Conservation (phyloP, 148 eudicot genomes). For the Diospyros lotus region DNA sequence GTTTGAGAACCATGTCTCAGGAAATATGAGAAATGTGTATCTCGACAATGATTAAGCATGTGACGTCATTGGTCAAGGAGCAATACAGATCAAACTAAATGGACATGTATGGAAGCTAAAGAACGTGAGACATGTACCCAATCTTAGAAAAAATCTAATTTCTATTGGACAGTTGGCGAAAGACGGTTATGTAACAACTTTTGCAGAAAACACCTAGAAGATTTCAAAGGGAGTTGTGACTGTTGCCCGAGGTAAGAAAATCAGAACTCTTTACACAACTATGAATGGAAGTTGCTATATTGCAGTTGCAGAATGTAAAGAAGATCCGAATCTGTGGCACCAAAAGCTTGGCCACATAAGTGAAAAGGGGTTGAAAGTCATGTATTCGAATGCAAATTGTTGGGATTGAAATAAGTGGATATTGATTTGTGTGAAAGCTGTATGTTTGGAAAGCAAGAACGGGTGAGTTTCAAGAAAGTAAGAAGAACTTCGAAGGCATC, state of each 20-base stretch:
- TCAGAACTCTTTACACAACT: background rate
- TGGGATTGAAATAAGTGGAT: no score
- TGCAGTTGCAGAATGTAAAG: background rate
- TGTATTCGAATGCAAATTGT: background rate
- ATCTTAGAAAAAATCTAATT: background rate
- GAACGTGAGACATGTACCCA: conserved; percentile 4
- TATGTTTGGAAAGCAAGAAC: no score
- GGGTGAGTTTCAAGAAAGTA: no score
- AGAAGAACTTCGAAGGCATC: no score
- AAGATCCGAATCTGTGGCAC: background rate
- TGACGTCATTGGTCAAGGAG: background rate
- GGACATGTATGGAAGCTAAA: background rate
- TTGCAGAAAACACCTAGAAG: background rate
- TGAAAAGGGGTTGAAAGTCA: background rate
- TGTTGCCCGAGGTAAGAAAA: background rate
- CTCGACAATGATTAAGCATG: conserved; percentile 5
- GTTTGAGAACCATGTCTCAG: background rate
- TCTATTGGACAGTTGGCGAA: background rate
- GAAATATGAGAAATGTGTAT: background rate
- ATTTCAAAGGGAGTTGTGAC: conserved; percentile 1
- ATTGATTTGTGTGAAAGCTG: no score
- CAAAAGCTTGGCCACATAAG: conserved; percentile 4
- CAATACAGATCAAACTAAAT: background rate
- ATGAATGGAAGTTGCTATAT: background rate
- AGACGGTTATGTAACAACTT: background rate